Conservation (phyloP, 768 basidiomycete genomes). For the Boletus rubroflammeus region DNA sequence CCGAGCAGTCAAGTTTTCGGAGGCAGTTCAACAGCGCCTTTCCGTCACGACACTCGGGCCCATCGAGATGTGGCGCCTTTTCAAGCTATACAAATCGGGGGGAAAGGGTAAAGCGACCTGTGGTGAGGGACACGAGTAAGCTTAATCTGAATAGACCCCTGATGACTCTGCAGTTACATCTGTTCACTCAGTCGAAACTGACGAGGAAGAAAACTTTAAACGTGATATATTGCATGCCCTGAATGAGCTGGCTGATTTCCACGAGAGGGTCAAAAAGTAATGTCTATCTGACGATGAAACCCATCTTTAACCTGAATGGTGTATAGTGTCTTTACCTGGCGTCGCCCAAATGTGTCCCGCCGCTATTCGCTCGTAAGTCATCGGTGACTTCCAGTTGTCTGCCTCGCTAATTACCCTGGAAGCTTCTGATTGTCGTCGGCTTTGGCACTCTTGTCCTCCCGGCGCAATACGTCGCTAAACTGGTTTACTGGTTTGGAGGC, state of each 20-base stretch:
- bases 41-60: slow-evolving; percentile 45
- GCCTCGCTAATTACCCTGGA: slow-evolving; percentile 1
- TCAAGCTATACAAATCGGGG: slow-evolving; percentile 40
- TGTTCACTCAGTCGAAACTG: slow-evolving; percentile 3
- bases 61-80: slow-evolving; percentile 52
- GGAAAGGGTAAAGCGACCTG: slow-evolving; percentile 33
- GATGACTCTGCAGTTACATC: background rate
- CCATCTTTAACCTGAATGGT: slow-evolving; percentile 1
- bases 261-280: slow-evolving; percentile 64
- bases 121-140: slow-evolving; percentile 9
- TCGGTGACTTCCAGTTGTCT: background rate
- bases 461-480: slow-evolving; percentile 46
- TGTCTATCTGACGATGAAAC: slow-evolving; percentile 7
- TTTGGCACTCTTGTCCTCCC: slow-evolving; percentile 46
- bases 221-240: slow-evolving; percentile 39
- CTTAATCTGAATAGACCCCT: background rate
- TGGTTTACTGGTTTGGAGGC: slow-evolving; percentile 44
- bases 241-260: slow-evolving; percentile 52
- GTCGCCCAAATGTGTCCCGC: slow-evolving; percentile 47
- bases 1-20: slow-evolving; percentile 50
- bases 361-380: slow-evolving; percentile 46
- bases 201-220: slow-evolving; percentile 41
- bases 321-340: slow-evolving; percentile 65
- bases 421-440: slow-evolving; percentile 38
- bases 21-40: slow-evolving; percentile 45